Evolutionary conservation across 2,329 filamentous ascomycete species (phyloP), one percentile per base, ranked within the genome.

Genomic region (Fusarium staphyleae): DNA sequence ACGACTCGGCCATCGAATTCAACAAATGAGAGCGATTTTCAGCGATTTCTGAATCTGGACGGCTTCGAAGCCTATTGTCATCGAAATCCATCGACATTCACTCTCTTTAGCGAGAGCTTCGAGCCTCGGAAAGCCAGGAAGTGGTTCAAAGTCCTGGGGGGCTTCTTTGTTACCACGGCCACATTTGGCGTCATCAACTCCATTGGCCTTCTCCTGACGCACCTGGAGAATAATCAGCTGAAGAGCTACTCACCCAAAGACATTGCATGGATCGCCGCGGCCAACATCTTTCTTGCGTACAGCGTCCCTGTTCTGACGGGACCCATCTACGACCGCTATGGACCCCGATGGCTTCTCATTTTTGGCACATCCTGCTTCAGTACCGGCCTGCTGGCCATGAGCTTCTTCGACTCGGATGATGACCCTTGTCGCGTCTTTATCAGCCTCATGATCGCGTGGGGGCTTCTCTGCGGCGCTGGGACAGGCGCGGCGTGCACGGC

Each of bases 191-290:
- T 51, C 19, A 28, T 34, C 18, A 54, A 54, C 33, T 30, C 50
- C 11, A 18, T 36, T 13, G 50, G 55, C 3, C 42, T 58, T 15
- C 33, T 58, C 4, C 50, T 48, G 28, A 33, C 34, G 13, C 43
- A 54, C 28, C 40, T 42, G 5, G 46, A 51, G 15, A 26, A 34
- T 7, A 42, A 58, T 34, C 50, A 55, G 36, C 51, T 58, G 13
- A 32, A 16, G 24, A 33, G 34, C 4, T 55, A 29, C n/a, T 40
- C 46, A 3, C 19, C 51, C 5, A 32, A 33, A 9, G 19, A 43
- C 11, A 42, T 59, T 19, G 52, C 47, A 7, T 59, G 56, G 56
- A 52, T 59, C 26, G 34, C 44, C 5, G 55, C 40, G 4, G 19
- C 34, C 19, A 54, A 48, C 37, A 44, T 43, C 41, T 54, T 33